Evolutionary conservation across 2,329 filamentous ascomycete genomes (phyloP).

Genomic region (Nannizziopsis arthrosporioides): DNA sequence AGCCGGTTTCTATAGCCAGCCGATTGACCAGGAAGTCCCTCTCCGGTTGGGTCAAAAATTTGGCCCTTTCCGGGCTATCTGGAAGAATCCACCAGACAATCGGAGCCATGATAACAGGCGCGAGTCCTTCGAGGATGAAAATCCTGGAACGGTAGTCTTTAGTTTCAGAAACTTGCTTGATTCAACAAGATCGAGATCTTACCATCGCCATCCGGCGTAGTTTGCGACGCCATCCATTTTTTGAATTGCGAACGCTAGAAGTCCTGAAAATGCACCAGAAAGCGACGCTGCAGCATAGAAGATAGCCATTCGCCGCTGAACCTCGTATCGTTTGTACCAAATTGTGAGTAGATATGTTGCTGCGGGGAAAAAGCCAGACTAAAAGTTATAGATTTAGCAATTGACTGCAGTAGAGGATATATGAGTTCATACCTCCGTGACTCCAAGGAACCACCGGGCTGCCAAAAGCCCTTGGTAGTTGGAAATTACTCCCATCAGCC

Average conservation of each 20-base stretch:
- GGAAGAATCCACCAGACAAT: constrained; percentile 50
- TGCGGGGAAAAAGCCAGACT: constrained; percentile 42
- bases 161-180: background rate
- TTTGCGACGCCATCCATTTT: constrained; percentile 35
- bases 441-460: constrained; percentile 38
- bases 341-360: constrained; percentile 17
- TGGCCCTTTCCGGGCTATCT: constrained; percentile 51
- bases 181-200: background rate
- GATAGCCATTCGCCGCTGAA: constrained; percentile 21
- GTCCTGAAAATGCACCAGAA: constrained; percentile 37
- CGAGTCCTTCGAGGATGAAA: constrained; percentile 38
- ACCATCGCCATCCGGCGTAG: constrained; percentile 37
- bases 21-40: constrained; percentile 25
- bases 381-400: background rate
- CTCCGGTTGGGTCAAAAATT: constrained; percentile 44
- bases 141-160: constrained; percentile 18
- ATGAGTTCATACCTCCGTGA: constrained; percentile 30
- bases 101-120: constrained; percentile 40
- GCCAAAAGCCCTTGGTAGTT: constrained; percentile 42
- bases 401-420: constrained; percentile 26
- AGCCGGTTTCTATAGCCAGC: constrained; percentile 19
- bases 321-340: constrained; percentile 24
- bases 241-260: constrained; percentile 41
- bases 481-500: constrained; percentile 42
- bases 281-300: constrained; percentile 23